phyloP scores from a whole-genome alignment of 2,329 filamentous ascomycete species.

The Beauveria caledonica region DNA sequence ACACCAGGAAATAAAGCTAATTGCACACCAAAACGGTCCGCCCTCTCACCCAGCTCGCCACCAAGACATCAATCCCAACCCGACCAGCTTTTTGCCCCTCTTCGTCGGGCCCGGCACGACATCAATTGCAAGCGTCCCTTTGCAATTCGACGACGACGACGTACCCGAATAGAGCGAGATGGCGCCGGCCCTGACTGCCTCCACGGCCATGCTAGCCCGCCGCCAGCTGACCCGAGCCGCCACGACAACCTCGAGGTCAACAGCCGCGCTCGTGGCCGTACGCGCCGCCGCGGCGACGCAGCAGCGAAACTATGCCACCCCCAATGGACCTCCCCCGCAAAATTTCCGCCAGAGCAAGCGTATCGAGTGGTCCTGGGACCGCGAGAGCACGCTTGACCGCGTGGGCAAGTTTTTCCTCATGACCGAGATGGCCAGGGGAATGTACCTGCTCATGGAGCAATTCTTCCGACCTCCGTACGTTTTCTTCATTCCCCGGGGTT shows the following conservation, averaged over 20 bases:
- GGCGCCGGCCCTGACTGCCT: conserved; percentile 25
- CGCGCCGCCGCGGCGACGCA: conserved; percentile 18
- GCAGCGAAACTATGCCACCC: conserved; percentile 51
- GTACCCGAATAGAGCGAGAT: conserved; percentile 15
- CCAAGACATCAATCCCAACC: neutral
- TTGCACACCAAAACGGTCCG: conserved; percentile 9
- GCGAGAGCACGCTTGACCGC: conserved; percentile 71
- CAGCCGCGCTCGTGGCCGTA: conserved; percentile 16
- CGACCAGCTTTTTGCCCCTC: neutral
- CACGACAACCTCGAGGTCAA: conserved; percentile 8
- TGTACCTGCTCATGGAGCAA: conserved; percentile 97
- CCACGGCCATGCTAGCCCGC: conserved; percentile 27
- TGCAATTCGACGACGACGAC: conserved; percentile 6
- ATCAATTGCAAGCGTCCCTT: conserved; percentile 6
- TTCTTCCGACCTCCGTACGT: conserved; percentile 97
- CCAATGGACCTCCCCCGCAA: conserved; percentile 67
- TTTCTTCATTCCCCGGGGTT: neutral
- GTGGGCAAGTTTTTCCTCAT: conserved; percentile 91
- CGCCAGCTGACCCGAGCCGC: conserved; percentile 25
- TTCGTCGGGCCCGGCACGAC: conserved; percentile 3
- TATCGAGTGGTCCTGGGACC: conserved; percentile 71
- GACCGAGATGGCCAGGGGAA: conserved; percentile 91
- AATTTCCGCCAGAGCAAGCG: conserved; percentile 71
- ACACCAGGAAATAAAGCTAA: conserved; percentile 15
- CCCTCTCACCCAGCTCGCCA: conserved; percentile 9